Evolutionary conservation across 2,329 filamentous ascomycete species (phyloP).

Genomic region (Claviceps sp.): DNA sequence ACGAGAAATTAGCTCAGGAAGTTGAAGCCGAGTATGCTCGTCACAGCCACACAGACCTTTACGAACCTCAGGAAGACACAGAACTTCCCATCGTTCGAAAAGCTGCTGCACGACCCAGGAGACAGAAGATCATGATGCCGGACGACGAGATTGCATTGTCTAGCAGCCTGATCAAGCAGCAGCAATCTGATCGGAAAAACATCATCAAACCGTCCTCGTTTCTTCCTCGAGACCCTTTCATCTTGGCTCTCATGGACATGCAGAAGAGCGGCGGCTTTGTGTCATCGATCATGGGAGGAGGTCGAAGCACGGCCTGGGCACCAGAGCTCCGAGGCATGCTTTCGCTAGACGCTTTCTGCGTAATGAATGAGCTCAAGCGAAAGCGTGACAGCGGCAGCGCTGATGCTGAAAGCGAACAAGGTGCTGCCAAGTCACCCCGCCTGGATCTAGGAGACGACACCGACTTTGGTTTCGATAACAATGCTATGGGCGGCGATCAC

Average conservation of each 20-base stretch:
- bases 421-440: constrained; percentile 54
- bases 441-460: constrained; percentile 57
- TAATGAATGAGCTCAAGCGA: constrained; percentile 71
- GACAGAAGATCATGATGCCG: constrained; percentile 69
- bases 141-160: constrained; percentile 71
- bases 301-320: constrained; percentile 68
- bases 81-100: constrained; percentile 48
- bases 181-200: constrained; percentile 72
- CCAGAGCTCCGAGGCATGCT: constrained; percentile 86
- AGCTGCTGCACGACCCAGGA: constrained; percentile 58
- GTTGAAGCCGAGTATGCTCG: constrained; percentile 45
- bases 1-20: constrained; percentile 47
- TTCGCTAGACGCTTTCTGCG: constrained; percentile 70
- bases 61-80: constrained; percentile 45
- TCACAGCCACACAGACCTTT: constrained; percentile 43
- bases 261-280: constrained; percentile 87
- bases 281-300: constrained; percentile 71
- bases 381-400: constrained; percentile 84
- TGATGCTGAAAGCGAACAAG: constrained; percentile 58
- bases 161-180: constrained; percentile 66
- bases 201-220: constrained; percentile 76
- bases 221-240: constrained; percentile 72
- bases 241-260: constrained; percentile 81
- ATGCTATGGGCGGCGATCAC: constrained; percentile 35
- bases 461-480: constrained; percentile 32